Evolutionary conservation across 345 rosid genomes (phyloP), one percentile per base, ranked within the genome.

Genomic region (Garcia nutans): DNA sequence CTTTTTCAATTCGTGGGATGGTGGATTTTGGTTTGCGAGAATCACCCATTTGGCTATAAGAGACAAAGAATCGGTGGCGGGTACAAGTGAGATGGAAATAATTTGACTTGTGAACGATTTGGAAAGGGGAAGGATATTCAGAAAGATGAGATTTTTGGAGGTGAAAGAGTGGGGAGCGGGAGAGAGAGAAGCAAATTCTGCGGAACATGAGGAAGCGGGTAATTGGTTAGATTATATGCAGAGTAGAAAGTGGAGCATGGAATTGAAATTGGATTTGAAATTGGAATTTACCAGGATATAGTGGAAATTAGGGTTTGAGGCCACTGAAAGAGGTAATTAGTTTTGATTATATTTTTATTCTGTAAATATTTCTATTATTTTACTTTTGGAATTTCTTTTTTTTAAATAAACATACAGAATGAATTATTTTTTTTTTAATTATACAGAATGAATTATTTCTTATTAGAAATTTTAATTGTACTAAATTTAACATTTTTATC

Each of bases 1-100:
- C 85, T 68, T 89, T 88, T 71, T 87, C 88, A 2, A 78, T 86
- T 8, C 71, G 73, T 3, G 90, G 82, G 31, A 86, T 72, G 6
- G 83, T 68, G 17, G 83, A 58, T 52, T 62, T 83, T 23, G 85
- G 80, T 56, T 76, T 79, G 15, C 83, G 90, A 82, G 87, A 65
- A n/a, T 89, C 75, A 49, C 83, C 74, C 97, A 90, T 89, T 81
- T 80, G 85, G 82, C 81, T 49, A 23, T 78, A 60, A 5, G 90
- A 85, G 7, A 76, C 78, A 20, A 82, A 76, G 68, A 82, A 79
- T 50, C 81, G 69, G 0, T 68, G 76, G 17, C 68, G 76, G 63
- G 68, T 54, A 2, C 23, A 0, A 55, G 44, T 16, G 67, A 33
- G 6, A 19, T 24, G 62, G 26, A 26, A 17, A 49, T 62, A 10